These are phyloP conservation scores for Globisporangium ultimum DNA, from an alignment of 352 stramenopile species.

Conservation along the genomic window DNA sequence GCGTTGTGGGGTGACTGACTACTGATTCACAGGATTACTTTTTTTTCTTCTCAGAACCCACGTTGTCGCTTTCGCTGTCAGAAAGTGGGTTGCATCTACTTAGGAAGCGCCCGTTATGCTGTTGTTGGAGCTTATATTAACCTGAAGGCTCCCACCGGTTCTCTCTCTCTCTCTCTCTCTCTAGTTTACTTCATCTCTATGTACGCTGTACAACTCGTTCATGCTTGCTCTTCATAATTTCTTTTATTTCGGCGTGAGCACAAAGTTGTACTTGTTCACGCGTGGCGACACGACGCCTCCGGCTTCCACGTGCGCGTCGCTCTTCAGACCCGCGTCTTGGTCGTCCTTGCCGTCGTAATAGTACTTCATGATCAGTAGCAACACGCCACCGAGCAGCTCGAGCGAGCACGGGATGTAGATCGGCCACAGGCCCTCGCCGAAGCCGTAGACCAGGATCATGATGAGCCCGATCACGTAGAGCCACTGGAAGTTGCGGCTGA, in stretches of 20 bases:
- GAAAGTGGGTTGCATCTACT: no score
- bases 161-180: background rate
- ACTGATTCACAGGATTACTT: no score
- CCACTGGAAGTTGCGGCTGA: constrained; percentile 36
- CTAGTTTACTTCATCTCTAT: background rate
- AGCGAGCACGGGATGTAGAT: constrained; percentile 43
- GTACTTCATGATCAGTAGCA: constrained; percentile 33
- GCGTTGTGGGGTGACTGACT: no score
- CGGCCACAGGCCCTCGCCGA: constrained; percentile 37
- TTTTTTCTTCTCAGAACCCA: no score
- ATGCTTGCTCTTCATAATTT: background rate
- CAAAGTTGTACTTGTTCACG: constrained; percentile 11
- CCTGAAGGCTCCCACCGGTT: background rate
- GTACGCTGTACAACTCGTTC: background rate
- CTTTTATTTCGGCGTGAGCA: constrained; percentile 16
- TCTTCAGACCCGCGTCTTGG: constrained; percentile 6
- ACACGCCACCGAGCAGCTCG: constrained; percentile 27
- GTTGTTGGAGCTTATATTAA: no score
- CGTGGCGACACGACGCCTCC: constrained; percentile 4
- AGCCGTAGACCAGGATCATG: constrained; percentile 33
- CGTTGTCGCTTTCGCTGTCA: no score
- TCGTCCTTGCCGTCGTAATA: constrained; percentile 24
- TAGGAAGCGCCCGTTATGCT: no score
- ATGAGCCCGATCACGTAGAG: constrained; percentile 33
- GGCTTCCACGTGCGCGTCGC: background rate